Evolutionary conservation across 108 stramenopile genomes (phyloP).

Genomic region (Skeletonema tropicum): DNA sequence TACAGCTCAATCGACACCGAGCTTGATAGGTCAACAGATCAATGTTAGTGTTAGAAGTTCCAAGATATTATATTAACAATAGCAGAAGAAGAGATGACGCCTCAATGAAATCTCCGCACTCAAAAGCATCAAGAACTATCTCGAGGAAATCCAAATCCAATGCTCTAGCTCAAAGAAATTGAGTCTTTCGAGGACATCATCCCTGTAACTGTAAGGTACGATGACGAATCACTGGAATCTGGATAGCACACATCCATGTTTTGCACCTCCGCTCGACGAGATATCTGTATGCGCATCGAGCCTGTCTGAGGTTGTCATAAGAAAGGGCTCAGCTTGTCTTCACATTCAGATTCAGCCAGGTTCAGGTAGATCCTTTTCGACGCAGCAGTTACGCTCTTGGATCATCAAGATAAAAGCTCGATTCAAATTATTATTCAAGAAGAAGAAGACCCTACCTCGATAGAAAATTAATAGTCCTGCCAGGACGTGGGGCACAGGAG

Average conservation of each 20-base stretch:
- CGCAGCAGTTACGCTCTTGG: neutral
- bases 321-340: neutral
- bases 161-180: too few species aligned
- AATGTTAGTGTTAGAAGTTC: conserved; percentile 3
- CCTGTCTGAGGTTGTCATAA: neutral
- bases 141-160: neutral
- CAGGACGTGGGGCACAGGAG: too few species aligned
- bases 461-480: too few species aligned
- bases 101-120: neutral
- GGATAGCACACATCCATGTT: neutral
- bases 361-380: neutral
- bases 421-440: neutral
- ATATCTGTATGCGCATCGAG: neutral
- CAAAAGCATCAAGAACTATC: neutral
- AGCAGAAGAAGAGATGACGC: too few species aligned
- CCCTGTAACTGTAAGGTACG: too few species aligned
- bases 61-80: neutral
- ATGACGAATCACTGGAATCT: neutral
- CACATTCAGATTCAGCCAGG: neutral
- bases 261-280: conserved; percentile 1
- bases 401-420: neutral
- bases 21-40: neutral
- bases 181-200: too few species aligned
- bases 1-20: neutral
- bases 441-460: neutral